Base-by-base conservation (phyloP, 2,329 filamentous ascomycete genomes). In the Xylaria sp. region DNA sequence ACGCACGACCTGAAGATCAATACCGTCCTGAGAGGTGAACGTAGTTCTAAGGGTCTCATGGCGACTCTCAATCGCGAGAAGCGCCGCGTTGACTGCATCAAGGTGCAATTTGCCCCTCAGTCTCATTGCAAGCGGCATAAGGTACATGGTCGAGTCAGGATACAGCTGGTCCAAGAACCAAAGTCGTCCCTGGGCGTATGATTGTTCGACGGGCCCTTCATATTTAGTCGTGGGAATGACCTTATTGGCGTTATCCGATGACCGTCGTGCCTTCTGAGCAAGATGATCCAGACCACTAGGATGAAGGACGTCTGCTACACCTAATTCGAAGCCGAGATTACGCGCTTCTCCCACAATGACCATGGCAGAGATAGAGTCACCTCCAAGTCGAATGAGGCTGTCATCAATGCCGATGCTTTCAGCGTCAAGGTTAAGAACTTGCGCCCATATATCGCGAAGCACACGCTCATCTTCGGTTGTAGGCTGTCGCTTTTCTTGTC, bases 301-400 rank as follows among this genome's bases (percentile, higher is more conserved):
- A 47, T 47, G 42, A 35, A 57, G 37, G 25, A 57, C 37, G n/a
- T 57, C 43, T 28, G 55, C 23, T 11, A 57, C 55, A 4, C 43
- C 43, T 19, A 57, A 23, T 25, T 43, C 21, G 9, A 57, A 42
- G 23, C 55, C 55, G 4, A 43, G n/a, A 17, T 42, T 40, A 19
- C 40, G 46, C 17, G 56, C 46, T 37, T 51, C 40, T 17, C 28
- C 47, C 19, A 66, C 69, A 19, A 67, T 49, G 19, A 55, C 47
- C 64, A 71, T 71, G 6, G 68, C 64, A 15, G 31, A 23, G n/a
- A 71, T 60, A 12, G 70, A 72, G 53, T 71, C 64, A n/a, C 70
- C 70, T 7, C 70, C 70, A 4, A 72, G 60, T n/a, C 54, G 35
- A 33, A 71, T 64, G 53, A 71, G 70, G 52, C 61, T 69, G 43